These are phyloP conservation scores for Cytauxzoon felis DNA, from an alignment of 169 alveolate genomes.

Conservation along the genomic window DNA sequence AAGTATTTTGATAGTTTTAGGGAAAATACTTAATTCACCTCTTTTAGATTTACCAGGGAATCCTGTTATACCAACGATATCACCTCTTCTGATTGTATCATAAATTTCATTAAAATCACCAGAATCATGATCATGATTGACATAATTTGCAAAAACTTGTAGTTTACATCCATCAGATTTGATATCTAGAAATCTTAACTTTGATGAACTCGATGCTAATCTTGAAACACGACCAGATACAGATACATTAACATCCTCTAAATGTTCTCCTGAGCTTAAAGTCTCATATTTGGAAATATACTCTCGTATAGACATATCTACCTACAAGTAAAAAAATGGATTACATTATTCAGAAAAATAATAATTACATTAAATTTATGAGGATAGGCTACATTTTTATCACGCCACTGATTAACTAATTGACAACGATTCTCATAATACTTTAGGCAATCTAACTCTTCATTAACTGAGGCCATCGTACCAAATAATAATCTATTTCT, in stretches of 20 bases:
- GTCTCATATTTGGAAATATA: conserved; percentile 81
- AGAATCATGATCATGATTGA: conserved; percentile 69
- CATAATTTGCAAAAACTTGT: conserved; percentile 83
- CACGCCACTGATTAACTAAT: conserved; percentile 60
- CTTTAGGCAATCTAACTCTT: conserved; percentile 69
- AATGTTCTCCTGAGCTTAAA: conserved; percentile 83
- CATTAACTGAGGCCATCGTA: conserved; percentile 34
- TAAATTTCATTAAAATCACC: conserved; percentile 72
- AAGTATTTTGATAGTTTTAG: conserved; percentile 81
- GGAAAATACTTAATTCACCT: conserved; percentile 96
- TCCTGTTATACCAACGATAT: conserved; percentile 74
- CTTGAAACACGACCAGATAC: conserved; percentile 90
- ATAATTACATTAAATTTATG: conserved; percentile 67
- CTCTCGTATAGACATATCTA: conserved; percentile 82
- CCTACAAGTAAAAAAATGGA: not conserved
- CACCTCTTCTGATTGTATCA: conserved; percentile 70
- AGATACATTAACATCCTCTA: conserved; percentile 76
- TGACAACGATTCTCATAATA: conserved; percentile 67
- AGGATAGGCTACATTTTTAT: conserved; percentile 68
- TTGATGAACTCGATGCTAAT: conserved; percentile 86
- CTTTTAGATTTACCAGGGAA: conserved; percentile 90
- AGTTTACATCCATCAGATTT: conserved; percentile 85
- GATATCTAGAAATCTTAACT: conserved; percentile 87
- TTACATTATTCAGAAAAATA: not conserved
- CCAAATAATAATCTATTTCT: not conserved